Evolutionary conservation across 306 rosid species (phyloP), one percentile per base, ranked within the genome.

Genomic region (Vicia faba): DNA sequence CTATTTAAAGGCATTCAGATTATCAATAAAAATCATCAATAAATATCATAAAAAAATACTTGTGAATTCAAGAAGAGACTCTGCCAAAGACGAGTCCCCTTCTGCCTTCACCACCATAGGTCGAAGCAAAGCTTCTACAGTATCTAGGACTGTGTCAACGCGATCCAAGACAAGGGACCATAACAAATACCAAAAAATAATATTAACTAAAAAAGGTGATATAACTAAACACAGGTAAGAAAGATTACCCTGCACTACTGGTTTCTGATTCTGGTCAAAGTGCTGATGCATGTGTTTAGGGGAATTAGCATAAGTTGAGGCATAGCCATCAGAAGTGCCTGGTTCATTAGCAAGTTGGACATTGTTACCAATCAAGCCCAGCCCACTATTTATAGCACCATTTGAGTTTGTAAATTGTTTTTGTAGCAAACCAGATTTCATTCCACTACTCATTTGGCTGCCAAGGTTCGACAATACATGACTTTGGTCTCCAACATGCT

Each of bases 321-420:
- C 71, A 56, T 82, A 90, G 79, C 84, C 84, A 50, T 90, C 99
- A 3, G 92, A 85, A 64, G 80, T 69, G 25, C 87, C 82, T 14
- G 88, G 54, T 72, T 93, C 97, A 69, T 85, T 86, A 43, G 73
- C 81, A 64, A 74, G 71, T 56, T 84, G 91, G 25, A 80, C 56
- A 70, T 68, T 88, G 78, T 80, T 91, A 68, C 87, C 96, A 46
- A 86, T 78, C 87, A 86, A 84, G 63, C 99, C 99, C 68, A 80
- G 50, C 56, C 92, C 88, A 61, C 82, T 82, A 83, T 71, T 85
- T 18, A 84, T 15, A 70, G 87, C 69, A 70, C 97, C 97, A 87
- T 88, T 93, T 63, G 98, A 35, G 77, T 86, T 78, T 29, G 87
- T 88, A 85, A 79, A 88, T n/a, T 93, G 56, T 75, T 88, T 93